Base-by-base conservation (phyloP, 768 basidiomycete genomes). In the Tephrocybe sp. region DNA sequence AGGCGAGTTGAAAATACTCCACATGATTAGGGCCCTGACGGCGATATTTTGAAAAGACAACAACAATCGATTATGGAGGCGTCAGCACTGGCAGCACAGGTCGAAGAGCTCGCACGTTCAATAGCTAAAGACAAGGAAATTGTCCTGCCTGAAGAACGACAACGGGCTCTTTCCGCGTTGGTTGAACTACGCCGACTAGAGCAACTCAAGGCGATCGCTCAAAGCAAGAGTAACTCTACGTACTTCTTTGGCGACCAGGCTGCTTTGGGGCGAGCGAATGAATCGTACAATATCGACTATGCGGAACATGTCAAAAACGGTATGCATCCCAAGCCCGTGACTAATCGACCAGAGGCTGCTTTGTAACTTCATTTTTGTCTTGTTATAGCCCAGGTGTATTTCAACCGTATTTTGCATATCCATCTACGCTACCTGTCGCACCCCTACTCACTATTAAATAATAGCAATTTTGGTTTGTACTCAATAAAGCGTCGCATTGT, bases 231-330 rank as follows among this genome's bases (percentile, higher is more conserved):
- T 32, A 82, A 80, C 53, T 72, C 76, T 31, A 82, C 80, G 15
- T 81, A 82, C 58, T 82, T 82, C 69, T 80, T 82, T 54, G 75
- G 77, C 5, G 75, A 77, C 43, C 69, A 69, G 51, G 64, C 64
- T 8, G 62, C 67, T 13, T 53, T 70, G 47, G 70, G 70, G 9
- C 53, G 56, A 9, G 60, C 56, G 35, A 65, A 49, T 40, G 77
- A 74, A n/a, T 65, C 73, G 13, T 79, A 74, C 57, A 68, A 69
- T 43, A 63, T 78, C 19, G 78, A 79, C 56, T 77, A 79, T 62
- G 73, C 72, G 7, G 74, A 79, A 56, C 63, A 72, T 42, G 63
- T 75, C 15, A 78, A 76, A 60, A 62, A 61, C 9, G 65, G 66
- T 0, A 41, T 71, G 47, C 38, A 52, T 22, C 52, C 22, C 5